Conservation (phyloP, 2,329 filamentous ascomycete genomes). For the Nemania sp. region DNA sequence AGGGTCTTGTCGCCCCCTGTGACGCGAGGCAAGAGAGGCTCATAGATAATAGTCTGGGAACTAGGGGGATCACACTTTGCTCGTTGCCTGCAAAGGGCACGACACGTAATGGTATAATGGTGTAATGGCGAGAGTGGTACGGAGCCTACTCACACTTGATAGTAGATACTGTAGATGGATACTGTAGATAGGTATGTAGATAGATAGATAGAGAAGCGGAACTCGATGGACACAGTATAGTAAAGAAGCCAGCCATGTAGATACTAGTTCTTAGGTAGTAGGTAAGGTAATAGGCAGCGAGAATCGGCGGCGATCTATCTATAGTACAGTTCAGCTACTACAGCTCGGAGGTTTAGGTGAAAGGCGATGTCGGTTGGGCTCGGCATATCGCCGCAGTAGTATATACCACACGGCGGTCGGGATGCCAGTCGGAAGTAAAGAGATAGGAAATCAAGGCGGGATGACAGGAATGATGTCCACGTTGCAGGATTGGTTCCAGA, state of each 20-base stretch:
- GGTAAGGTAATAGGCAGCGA: not conserved
- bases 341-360: not conserved
- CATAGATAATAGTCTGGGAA: not conserved
- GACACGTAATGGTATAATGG: constrained; percentile 13
- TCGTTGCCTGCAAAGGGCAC: not conserved
- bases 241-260: not conserved
- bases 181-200: no score
- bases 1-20: not conserved
- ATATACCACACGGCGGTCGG: not conserved
- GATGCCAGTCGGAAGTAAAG: not conserved
- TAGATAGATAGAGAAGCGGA: not conserved
- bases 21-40: constrained; percentile 3
- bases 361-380: not conserved
- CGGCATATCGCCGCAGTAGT: not conserved
- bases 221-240: not conserved
- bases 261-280: not conserved
- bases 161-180: no score
- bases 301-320: not conserved
- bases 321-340: not conserved
- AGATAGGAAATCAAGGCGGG: constrained; percentile 5
- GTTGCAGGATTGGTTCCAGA: constrained; percentile 33
- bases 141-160: not conserved
- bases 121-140: constrained; percentile 2
- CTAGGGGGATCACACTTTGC: not conserved
- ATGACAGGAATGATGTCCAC: constrained; percentile 7